Percentiles rank a stretch among this genome's conserved stretches.
Conservation (phyloP, 352 stramenopile species). For the Phytopythium oedochilum region DNA sequence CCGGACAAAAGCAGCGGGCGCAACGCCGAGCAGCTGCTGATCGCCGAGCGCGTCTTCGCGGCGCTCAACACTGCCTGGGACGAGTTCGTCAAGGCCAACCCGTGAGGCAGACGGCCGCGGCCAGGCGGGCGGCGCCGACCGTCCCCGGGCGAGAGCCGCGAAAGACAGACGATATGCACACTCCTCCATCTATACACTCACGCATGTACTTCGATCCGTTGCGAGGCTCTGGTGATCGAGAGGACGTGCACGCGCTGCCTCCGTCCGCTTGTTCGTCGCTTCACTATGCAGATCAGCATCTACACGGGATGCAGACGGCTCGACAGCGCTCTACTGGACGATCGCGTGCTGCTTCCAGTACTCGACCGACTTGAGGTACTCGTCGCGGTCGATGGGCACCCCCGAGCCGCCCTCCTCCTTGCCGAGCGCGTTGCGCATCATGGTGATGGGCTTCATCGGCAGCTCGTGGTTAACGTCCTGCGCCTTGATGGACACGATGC, state of each 20-base stretch:
- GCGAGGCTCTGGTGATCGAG: neutral
- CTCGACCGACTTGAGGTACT: constrained; percentile 83
- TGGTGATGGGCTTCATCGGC: constrained; percentile 98
- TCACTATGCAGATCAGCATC: no score
- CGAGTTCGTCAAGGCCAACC: constrained; percentile 76
- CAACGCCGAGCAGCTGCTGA: constrained; percentile 84
- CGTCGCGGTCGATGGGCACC: constrained; percentile 68
- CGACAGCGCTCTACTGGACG: constrained; percentile 61
- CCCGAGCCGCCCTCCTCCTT: constrained; percentile 91
- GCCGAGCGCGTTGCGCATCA: constrained; percentile 97
- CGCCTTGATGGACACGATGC: constrained; percentile 97
- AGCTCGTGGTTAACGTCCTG: constrained; percentile 95
- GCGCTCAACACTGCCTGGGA: constrained; percentile 89
- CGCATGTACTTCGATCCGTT: constrained; percentile 18
- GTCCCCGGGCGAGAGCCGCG: no score
- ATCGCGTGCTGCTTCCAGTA: constrained; percentile 87
- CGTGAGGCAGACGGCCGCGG: no score
- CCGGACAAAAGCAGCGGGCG: constrained; percentile 86
- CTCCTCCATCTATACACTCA: constrained; percentile 24
- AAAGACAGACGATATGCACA: constrained; percentile 12
- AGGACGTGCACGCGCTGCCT: neutral
- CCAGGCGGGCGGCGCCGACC: no score
- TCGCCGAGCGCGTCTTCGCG: constrained; percentile 89
- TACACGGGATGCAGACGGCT: no score
- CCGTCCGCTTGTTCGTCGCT: neutral